Evolutionary conservation across 345 rosid species (phyloP).

Genomic region (Psidium guajava): DNA sequence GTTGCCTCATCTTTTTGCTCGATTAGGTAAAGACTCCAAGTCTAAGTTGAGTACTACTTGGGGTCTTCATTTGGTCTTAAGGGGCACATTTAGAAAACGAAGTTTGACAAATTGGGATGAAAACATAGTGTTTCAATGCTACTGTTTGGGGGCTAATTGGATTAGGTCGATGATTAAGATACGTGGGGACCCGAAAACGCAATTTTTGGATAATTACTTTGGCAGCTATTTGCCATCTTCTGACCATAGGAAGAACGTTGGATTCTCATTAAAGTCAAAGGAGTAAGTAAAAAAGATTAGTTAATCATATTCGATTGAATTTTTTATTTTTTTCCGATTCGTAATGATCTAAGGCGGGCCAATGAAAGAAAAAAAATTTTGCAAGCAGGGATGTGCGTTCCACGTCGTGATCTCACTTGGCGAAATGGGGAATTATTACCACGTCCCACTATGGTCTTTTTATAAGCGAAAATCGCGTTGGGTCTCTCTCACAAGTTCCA

Average conservation of each 20-base stretch:
- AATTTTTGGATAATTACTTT: not conserved
- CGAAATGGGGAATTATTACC: not conserved
- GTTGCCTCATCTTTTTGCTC: not conserved
- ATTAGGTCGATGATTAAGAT: not conserved
- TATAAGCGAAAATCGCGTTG: not conserved
- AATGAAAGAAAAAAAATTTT: not conserved
- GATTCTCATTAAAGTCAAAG: not conserved
- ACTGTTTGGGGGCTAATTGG: not conserved
- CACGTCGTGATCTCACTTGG: not conserved
- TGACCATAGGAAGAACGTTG: not conserved
- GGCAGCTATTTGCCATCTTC: not conserved
- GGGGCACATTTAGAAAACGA: not conserved
- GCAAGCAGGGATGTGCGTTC: not conserved
- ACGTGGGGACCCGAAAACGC: conserved; percentile 1
- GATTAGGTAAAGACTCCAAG: not conserved
- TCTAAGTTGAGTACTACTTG: not conserved
- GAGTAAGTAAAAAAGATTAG: not conserved
- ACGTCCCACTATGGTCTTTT: not conserved
- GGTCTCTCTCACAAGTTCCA: not conserved
- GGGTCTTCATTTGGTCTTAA: not conserved
- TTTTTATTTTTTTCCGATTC: not conserved
- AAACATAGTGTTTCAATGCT: not conserved
- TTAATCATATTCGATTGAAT: not conserved
- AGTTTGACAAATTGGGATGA: not conserved
- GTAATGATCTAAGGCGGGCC: not conserved